Base-by-base conservation (phyloP, 192 early-diverging fungal genomes). In the Coemansia sp. region DNA sequence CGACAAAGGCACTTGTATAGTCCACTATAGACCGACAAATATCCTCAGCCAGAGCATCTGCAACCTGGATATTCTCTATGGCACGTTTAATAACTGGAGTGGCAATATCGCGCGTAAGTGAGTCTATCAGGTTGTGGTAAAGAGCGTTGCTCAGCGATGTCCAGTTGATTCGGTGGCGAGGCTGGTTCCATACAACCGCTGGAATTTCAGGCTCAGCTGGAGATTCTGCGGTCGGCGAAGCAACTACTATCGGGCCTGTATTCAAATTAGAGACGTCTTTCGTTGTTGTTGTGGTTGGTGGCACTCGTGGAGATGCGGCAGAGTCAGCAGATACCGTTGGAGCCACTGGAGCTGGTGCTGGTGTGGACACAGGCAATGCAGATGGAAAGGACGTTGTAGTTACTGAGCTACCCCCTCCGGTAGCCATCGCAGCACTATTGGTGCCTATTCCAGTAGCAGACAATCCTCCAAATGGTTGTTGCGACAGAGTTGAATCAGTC, bases 121-220 rank as follows among this genome's bases (percentile, higher is more conserved):
- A 67, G 14, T 30, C 71, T 5, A 79, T 34, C 31, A 79, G 49
- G 22, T 67, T 58, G 60, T 69, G 54, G 61, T 72, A 79, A 10
- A 79, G 51, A 2, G 67, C 50, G 49, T 79, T 70, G 12, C 67
- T 62, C 16, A 79, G 67, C 22, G 67, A 62, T 7, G 76, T 79
- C 67, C 71, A 79, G 64, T 70, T 73, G 54, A 79, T 73, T 38
- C 70, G 71, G 28, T 58, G 56, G 19, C 76, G 70, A 23, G 76
- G 76, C n/a, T 48, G 54, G 61, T 73, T 73, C 76, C 76, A 79
- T 5, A 73, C 67, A 10, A 79, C 54, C 3, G 54, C 25, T 12
- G 59, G 32, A 19, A 32, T 32, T n/a, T 60, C 52, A 7, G 58
- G 58, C 22, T 49, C 32, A 2, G 8, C 10, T 12, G 34, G 34